Base-by-base conservation (phyloP, 495 filamentous ascomycete species). In the Daldinia childiae region DNA sequence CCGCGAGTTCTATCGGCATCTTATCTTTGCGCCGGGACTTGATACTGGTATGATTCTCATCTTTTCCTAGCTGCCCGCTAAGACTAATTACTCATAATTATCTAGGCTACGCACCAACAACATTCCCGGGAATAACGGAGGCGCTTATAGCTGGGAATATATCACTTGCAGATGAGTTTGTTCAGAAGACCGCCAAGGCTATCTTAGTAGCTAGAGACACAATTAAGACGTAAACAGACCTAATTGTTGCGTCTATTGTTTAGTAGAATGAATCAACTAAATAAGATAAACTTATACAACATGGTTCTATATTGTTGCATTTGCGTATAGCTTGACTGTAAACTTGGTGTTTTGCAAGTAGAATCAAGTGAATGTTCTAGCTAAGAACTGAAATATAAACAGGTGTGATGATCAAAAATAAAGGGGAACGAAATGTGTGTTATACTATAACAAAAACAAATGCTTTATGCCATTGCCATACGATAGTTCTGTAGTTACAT, bases 1-100 rank as follows among this genome's bases (percentile, higher is more conserved):
- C 58, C 86, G 93, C 61, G 88, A 92, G 54, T 95, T 94, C 79
- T 97, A 91, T 79, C 92, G 91, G 73, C 93, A 97, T 81, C 86
- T 95, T 58, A 80, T 97, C 27, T 93, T 92, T 74, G 92, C 89
- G 0, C 94, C 94, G 29, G 85, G 92, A 9, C 26, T 79, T 11
- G 79, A 81, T 38, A 82, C 80, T 41, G 76, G 73, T 77, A 0
- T 32, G 71, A 74, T 55, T 56, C 91, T 88, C 88, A 91, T 88
- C 0, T 88, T 91, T 90, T 77, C 19, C 19, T 48, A 1, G 1
- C 19, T 24, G 2, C 9, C 5, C 6, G 17, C 5, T 24, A 1
- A 48, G 17, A 14, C 43, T 48, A 48, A 48, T 1, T 14, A 19
- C 21, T 21, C 19, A 9, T 36, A 7, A 12, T 48, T 24, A 21